Evolutionary conservation across 2,329 filamentous ascomycete genomes (phyloP), one percentile per base, ranked within the genome.

Genomic region (Phoma sp.): DNA sequence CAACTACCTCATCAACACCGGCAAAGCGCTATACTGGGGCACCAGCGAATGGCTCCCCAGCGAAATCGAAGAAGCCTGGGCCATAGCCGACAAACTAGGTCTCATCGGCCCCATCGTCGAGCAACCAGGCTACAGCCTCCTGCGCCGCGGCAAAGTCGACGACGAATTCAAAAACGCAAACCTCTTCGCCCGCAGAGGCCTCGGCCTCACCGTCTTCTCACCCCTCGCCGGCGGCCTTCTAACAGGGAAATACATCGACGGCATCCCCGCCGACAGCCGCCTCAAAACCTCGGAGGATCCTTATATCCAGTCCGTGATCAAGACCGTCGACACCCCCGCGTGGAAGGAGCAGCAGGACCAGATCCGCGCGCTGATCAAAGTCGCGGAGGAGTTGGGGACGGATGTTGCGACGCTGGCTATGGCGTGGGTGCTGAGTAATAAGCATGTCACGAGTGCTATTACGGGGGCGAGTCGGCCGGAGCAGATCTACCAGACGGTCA

Each of bases 11-110:
- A 89, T 91, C 70, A 79, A 86, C 72, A 81, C 80, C 0, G 88
- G 88, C 61, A 86, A 89, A 76, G 84, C 85, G 2, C 84, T 90
- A 60, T 87, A 87, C 76, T 87, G 84, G 84, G 84, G 85, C 43
- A 87, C 85, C 0, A 82, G 78, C 0, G 84, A 87, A 67, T 87
- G 85, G 84, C 77, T 74, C 27, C 82, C 84, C 5, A 71, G 72
- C n/a, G 82, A 87, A 71, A 86, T 87, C 69, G 80, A 78, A 55
- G 83, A 86, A 70, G 85, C 85, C 2, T 74, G 76, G 40, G 82
- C 85, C 65, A 85, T 87, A 61, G 80, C 78, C 48, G 83, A 86
- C 70, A 82, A 83, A 3, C 80, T 85, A 69, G 83, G 84, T 62
- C 76, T 86, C 17, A 84, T 86, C 55, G 83, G 83, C 2, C 80